phyloP scores from a whole-genome alignment of 108 stramenopile species.

The Nitzschia palea region DNA sequence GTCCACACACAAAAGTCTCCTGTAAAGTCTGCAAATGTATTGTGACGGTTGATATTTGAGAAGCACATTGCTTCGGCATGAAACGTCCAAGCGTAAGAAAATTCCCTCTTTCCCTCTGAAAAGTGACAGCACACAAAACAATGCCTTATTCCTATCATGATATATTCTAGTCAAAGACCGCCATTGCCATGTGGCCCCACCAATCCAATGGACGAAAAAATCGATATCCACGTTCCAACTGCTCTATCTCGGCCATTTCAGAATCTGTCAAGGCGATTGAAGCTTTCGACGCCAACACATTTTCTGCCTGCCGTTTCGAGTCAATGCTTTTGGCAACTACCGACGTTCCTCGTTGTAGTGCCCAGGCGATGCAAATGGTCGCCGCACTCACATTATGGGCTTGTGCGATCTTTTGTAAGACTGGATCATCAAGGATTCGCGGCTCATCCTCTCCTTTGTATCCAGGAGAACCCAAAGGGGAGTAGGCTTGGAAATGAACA shows the following conservation, averaged over 20 bases:
- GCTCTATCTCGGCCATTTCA: constrained; percentile 60
- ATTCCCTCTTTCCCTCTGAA: too few relatives aligned
- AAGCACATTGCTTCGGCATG: too few relatives aligned
- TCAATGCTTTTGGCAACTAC: constrained; percentile 67
- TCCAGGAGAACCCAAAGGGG: constrained; percentile 75
- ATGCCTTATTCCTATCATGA: too few relatives aligned
- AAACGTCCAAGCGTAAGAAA: too few relatives aligned
- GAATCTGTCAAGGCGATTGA: constrained; percentile 24
- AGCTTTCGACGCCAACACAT: constrained; percentile 6
- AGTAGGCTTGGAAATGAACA: constrained; percentile 79
- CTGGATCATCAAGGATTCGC: constrained; percentile 51
- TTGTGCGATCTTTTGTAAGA: constrained; percentile 44
- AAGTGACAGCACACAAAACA: too few relatives aligned
- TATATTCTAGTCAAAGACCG: constrained; percentile 58
- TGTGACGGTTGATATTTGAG: too few relatives aligned
- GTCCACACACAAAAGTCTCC: too few relatives aligned
- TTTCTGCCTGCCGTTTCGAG: constrained; percentile 50
- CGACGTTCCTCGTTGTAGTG: constrained; percentile 62
- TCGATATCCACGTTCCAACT: constrained; percentile 61
- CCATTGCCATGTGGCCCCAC: constrained; percentile 64
- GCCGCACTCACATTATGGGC: constrained; percentile 50
- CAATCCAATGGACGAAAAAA: constrained; percentile 81
- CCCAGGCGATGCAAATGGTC: constrained; percentile 70
- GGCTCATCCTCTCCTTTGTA: constrained; percentile 64
- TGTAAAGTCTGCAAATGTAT: too few relatives aligned